Conservation (phyloP, 495 filamentous ascomycete species). For the Penicillium soppii region DNA sequence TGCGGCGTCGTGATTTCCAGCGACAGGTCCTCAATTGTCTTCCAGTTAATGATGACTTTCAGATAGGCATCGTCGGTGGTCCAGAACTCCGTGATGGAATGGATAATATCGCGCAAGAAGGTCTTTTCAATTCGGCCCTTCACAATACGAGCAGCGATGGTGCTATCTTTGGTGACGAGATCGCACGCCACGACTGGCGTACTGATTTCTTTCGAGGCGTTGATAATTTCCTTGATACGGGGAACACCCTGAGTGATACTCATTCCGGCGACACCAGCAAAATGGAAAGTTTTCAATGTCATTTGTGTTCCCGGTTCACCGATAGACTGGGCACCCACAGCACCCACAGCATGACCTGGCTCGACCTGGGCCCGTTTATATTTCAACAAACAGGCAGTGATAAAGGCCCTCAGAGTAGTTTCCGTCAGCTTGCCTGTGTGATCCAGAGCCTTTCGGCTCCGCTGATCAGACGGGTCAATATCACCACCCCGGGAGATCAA, state of each 20-base stretch:
- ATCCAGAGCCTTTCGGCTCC: conserved; percentile 51
- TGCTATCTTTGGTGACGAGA: conserved; percentile 64
- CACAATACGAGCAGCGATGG: conserved; percentile 77
- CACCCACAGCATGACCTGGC: conserved; percentile 95
- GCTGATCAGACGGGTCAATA: conserved; percentile 38
- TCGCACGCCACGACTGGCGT: conserved; percentile 90
- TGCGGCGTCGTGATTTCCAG: conserved; percentile 69
- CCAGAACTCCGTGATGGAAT: conserved; percentile 80
- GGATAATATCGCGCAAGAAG: conserved; percentile 57
- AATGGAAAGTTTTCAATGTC: conserved; percentile 99
- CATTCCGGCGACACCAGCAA: conserved; percentile 98
- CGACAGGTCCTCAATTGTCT: conserved; percentile 73
- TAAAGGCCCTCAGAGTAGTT: conserved; percentile 69
- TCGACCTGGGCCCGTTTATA: conserved; percentile 88
- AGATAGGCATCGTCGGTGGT: conserved; percentile 69
- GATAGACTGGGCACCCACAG: conserved; percentile 95
- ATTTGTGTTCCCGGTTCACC: conserved; percentile 98
- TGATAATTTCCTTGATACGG: conserved; percentile 99
- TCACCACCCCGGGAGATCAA: conserved; percentile 47
- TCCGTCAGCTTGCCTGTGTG: conserved; percentile 79
- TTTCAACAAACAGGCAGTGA: conserved; percentile 79
- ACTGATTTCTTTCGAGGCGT: conserved; percentile 87
- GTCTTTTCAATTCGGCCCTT: conserved; percentile 85
- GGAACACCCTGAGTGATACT: conserved; percentile 98
- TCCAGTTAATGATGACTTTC: conserved; percentile 71